These are phyloP conservation scores for Diaporthe sp. DNA, from an alignment of 2,329 filamentous ascomycete species.

Conservation along the genomic window DNA sequence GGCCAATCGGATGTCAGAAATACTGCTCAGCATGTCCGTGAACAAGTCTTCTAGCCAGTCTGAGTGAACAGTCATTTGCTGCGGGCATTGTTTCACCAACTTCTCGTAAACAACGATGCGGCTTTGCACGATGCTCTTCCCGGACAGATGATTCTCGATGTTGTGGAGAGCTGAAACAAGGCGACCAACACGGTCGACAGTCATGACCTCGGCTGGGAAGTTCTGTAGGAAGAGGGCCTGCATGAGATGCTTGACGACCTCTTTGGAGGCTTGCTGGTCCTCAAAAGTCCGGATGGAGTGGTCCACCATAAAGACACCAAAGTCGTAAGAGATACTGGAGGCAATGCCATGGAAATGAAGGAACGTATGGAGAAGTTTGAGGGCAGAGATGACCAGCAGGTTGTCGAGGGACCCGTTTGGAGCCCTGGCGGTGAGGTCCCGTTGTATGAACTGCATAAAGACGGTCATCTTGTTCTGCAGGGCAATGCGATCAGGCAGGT, in stretches of 20 bases:
- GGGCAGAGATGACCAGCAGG: slow-evolving; percentile 80
- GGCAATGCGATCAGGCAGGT: slow-evolving; percentile 80
- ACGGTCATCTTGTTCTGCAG: slow-evolving; percentile 81
- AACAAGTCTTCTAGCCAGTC: slow-evolving; percentile 89
- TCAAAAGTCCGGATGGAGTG: slow-evolving; percentile 81
- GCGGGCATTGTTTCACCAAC: slow-evolving; percentile 78
- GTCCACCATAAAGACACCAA: slow-evolving; percentile 83
- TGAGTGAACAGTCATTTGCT: slow-evolving; percentile 76
- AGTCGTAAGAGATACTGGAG: slow-evolving; percentile 79
- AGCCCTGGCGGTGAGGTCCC: slow-evolving; percentile 78
- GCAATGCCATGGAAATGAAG: slow-evolving; percentile 80
- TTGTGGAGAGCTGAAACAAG: slow-evolving; percentile 78
- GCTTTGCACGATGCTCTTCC: slow-evolving; percentile 84
- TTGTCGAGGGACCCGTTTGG: slow-evolving; percentile 70
- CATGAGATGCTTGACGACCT: slow-evolving; percentile 82
- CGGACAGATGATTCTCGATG: slow-evolving; percentile 79
- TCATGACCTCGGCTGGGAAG: slow-evolving; percentile 82
- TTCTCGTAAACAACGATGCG: slow-evolving; percentile 84
- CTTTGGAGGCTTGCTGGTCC: slow-evolving; percentile 78
- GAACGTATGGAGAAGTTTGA: slow-evolving; percentile 83
- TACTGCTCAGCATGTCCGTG: slow-evolving; percentile 81
- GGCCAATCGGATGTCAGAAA: slow-evolving; percentile 80
- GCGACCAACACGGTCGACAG: slow-evolving; percentile 74
- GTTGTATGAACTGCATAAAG: slow-evolving; percentile 84
- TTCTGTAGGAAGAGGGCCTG: slow-evolving; percentile 84